Evolutionary conservation across 2,329 filamentous ascomycete species (phyloP), one percentile per base, ranked within the genome.

Genomic region (Diaporthe sp.): DNA sequence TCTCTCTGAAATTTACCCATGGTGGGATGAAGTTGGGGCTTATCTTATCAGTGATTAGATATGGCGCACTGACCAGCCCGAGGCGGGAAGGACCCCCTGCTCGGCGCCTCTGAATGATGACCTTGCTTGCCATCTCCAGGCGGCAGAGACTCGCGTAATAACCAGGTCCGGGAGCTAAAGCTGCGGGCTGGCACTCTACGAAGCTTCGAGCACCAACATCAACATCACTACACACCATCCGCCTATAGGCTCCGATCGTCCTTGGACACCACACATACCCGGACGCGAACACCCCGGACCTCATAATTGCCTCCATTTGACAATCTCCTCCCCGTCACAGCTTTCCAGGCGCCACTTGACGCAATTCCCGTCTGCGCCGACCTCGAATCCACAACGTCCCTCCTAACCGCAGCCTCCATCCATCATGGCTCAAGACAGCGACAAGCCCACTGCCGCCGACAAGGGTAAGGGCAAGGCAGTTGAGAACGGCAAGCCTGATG

Each of bases 381-480:
- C 58, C 38, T 28, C 45, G 33, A 40, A 45, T 45, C 40, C 55
- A n/a, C 19, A 50, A 45, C 74, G 28, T 70, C 50, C 54, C 55
- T 40, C 30, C 42, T 38, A 74, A 42, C 38, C 66, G 35, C 58
- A 66, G 45, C 68, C 72, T 60, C 71, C 55, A 42, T 69, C 54
- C 22, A 82, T 74, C 78, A 98, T 98, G 97, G 96, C 96, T 87
- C 94, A 97, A 89, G 95, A 97, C 86, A 95, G 93, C 87, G 94
- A 97, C 87, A 90, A 93, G 89, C 90, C 94, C 84, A 94, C 94
- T 86, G 88, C 93, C 83, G 90, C 92, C 84, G 95, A 98, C 86
- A 98, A 98, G 90, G 96, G 95, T 86, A 99, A 99, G 89, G 96
- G 92, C 83, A 99, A 98, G 89, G 95, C 93, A 77, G 89, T 92